Evolutionary conservation across 345 rosid species (phyloP), one percentile per base, ranked within the genome.

Genomic region (Lenwebbia sp.): DNA sequence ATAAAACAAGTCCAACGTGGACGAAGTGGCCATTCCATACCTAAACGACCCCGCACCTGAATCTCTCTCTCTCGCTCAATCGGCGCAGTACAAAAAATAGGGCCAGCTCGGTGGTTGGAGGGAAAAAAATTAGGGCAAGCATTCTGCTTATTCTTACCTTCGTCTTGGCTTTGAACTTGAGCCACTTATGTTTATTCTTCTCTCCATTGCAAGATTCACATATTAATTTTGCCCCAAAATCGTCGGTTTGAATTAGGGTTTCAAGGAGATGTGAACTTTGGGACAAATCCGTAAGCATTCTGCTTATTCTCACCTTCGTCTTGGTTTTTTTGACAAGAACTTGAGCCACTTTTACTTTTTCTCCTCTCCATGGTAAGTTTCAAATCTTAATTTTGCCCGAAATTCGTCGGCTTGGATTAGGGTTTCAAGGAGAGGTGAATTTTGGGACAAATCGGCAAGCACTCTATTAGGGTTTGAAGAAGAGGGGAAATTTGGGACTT

Each of bases 41-140:
- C 40, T 40, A 40, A 40, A 40, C 40, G 40, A 40, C 40, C 40
- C 40, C 40, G 40, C 40, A 40, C 40, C 40, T 40, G 40, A 40
- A 40, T 40, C 40, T 40, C n/a, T n/a, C n/a, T 95, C 98, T 97
- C 94, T 86, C 28, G 83, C 85, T 55, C 60, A 23, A 23, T 55
- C 60, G 10, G 25, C 60, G 23, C 10, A 40, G n/a, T 12, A 55
- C 5, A 55, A 55, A 55, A 11, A 0, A 22, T 56, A 56, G 60
- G 60, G 60, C 28, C 25, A 23, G 28, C 60, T 56, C n/a, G n/a
- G 4, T 10, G n/a, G 60, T 56, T 23, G 60, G 25, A 23, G 60
- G n/a, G n/a, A 56, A 56, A 23, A 56, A 4, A 56, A n/a, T n/a
- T n/a, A n/a, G n/a, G n/a, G n/a, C n/a, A n/a, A n/a, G n/a, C n/a